Evolutionary conservation across 306 rosid genomes (phyloP), one percentile per base, ranked within the genome.

Genomic region (Benincasa hispida): DNA sequence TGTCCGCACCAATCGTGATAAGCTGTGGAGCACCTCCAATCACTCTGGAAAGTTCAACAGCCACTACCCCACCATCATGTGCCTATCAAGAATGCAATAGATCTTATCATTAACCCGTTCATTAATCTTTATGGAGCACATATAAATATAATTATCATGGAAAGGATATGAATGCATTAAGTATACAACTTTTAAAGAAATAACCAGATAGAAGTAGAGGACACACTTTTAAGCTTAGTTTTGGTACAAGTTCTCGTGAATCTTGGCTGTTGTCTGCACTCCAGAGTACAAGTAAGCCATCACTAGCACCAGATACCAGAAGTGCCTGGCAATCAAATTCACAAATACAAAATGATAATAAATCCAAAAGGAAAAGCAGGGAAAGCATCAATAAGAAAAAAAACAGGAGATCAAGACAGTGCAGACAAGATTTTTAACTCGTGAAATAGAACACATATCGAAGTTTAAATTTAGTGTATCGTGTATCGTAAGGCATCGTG

Each of bases 21-120:
- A 95, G 92, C 85, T 95, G 98, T 70, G 99, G 99, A 78, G 99
- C 92, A 80, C 89, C 86, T 83, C 92, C 99, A 84, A 90, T 89
- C 85, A 92, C 93, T 84, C 99, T 89, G 69, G 99, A 95, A 74
- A 95, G 93, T 85, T 95, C 99, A 79, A 90, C 92, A 85, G 92
- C 99, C 62, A 95, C 97, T 85, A 95, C 97, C 73, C 99, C 99
- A 51, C 98, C 99, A 81, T 95, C 99, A 79, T 89, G 96, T 62
- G 97, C 99, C 99, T 95, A 79, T 56, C 32, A 66, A 45, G 76
- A 70, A 41, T 50, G 77, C n/a, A 51, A 78, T 25, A 42, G 6
- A 79, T 51, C 76, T 28, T 48, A 72, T 72, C 76, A 72, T 28
- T 28, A 72, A 14, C 27, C 59, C 9, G 76, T 72, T 30, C 45